phyloP scores from a whole-genome alignment of 768 basidiomycete genomes.

The Macrolepiota dolichaula region DNA sequence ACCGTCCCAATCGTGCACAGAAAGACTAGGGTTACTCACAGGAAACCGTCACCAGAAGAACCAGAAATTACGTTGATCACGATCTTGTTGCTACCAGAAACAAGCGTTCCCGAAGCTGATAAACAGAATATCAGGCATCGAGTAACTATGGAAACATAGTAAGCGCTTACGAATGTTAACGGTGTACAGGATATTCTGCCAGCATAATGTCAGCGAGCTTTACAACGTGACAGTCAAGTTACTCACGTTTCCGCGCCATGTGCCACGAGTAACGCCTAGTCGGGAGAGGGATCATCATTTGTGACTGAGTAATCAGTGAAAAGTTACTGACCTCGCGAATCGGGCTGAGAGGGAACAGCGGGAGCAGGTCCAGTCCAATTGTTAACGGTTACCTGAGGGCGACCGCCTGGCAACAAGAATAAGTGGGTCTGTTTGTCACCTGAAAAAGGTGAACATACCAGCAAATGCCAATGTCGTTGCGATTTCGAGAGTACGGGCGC shows the following conservation, averaged over 20 bases:
- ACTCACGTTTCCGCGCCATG: slow-evolving; percentile 34
- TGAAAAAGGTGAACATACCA: slow-evolving; percentile 14
- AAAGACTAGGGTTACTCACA: slow-evolving; percentile 21
- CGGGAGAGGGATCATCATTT: neutral
- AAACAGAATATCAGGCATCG: neutral
- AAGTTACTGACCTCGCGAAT: slow-evolving; percentile 23
- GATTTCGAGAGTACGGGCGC: slow-evolving; percentile 32
- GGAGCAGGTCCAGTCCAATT: slow-evolving; percentile 28
- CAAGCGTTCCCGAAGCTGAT: slow-evolving; percentile 26
- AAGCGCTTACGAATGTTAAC: slow-evolving; percentile 29
- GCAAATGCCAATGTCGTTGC: slow-evolving; percentile 34
- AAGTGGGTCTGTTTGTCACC: neutral
- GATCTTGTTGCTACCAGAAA: slow-evolving; percentile 27
- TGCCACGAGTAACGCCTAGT: slow-evolving; percentile 32
- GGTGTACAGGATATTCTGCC: slow-evolving; percentile 31
- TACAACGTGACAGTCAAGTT: neutral
- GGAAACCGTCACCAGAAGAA: slow-evolving; percentile 26
- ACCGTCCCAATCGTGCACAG: neutral
- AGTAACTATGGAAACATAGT: neutral
- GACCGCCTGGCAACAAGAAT: slow-evolving; percentile 21
- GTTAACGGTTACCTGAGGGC: slow-evolving; percentile 29
- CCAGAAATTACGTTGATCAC: slow-evolving; percentile 32
- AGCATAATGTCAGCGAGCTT: neutral
- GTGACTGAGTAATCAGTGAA: neutral
- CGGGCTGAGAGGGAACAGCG: slow-evolving; percentile 27